phyloP scores from a whole-genome alignment of 139 green algal species.

The Closterium sp. region DNA sequence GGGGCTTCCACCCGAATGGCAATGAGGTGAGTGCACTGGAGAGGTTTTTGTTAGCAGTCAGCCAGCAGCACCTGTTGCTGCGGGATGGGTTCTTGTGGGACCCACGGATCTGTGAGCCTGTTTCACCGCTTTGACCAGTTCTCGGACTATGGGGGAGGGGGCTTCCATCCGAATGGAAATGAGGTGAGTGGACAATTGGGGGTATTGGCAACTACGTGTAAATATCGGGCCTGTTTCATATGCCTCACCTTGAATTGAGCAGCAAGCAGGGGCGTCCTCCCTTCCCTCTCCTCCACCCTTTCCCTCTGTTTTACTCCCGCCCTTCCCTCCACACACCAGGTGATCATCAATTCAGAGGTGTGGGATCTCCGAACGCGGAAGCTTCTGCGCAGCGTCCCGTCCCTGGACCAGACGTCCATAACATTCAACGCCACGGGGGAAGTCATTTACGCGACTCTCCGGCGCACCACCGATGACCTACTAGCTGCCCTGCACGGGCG shows the following conservation, averaged over 20 bases:
- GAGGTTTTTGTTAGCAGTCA: too few species aligned
- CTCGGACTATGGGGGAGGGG: constrained; percentile 50
- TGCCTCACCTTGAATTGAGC: background rate
- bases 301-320: background rate
- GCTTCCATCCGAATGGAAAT: constrained; percentile 68
- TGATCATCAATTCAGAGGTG: constrained; percentile 72
- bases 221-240: background rate
- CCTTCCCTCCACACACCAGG: constrained; percentile 1
- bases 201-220: too few species aligned
- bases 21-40: constrained; percentile 63
- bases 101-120: constrained; percentile 39
- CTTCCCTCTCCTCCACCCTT: background rate
- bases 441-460: constrained; percentile 56
- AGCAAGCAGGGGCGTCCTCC: background rate
- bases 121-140: constrained; percentile 74
- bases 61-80: background rate
- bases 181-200: background rate
- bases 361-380: constrained; percentile 72
- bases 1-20: constrained; percentile 67
- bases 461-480: constrained; percentile 49
- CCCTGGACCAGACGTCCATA: constrained; percentile 62
- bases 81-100: constrained; percentile 58
- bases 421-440: constrained; percentile 57
- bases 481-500: constrained; percentile 35
- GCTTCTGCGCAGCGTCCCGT: constrained; percentile 68